phyloP scores from a whole-genome alignment of 2,329 filamentous ascomycete species.

The Xylaria sp. region DNA sequence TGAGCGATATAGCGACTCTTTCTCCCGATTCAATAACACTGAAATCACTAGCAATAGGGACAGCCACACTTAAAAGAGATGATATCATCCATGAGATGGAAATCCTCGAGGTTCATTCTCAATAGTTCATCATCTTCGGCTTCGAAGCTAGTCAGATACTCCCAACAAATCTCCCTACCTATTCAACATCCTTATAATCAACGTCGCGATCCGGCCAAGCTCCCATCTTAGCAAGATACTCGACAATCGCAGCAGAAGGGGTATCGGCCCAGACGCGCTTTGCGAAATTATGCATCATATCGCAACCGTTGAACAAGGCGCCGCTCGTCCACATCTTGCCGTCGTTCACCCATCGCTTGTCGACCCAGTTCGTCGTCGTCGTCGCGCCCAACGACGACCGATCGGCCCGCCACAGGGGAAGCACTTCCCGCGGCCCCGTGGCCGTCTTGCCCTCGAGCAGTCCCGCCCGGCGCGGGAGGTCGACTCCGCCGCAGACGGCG shows the following conservation, averaged over 20 bases:
- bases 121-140: neutral
- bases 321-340: conserved; percentile 31
- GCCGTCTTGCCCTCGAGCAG: conserved; percentile 19
- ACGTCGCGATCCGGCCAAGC: conserved; percentile 27
- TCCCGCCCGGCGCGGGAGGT: conserved; percentile 10
- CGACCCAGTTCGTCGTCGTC: conserved; percentile 10
- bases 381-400: neutral
- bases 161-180: neutral
- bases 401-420: neutral
- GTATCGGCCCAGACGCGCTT: conserved; percentile 1
- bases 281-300: conserved; percentile 9
- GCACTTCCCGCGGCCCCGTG: neutral
- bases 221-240: conserved; percentile 1
- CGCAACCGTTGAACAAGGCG: conserved; percentile 2
- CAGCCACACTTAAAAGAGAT: neutral
- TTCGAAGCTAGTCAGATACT: neutral
- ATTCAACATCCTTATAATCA: conserved; percentile 22
- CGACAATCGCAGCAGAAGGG: neutral
- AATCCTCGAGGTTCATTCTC: neutral
- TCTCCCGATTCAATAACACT: neutral
- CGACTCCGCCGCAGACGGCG: conserved; percentile 27
- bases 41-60: neutral
- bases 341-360: conserved; percentile 21
- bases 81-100: neutral
- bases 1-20: neutral